Evolutionary conservation across 495 filamentous ascomycete genomes (phyloP).

Genomic region (Aspergillus egyptiacus): DNA sequence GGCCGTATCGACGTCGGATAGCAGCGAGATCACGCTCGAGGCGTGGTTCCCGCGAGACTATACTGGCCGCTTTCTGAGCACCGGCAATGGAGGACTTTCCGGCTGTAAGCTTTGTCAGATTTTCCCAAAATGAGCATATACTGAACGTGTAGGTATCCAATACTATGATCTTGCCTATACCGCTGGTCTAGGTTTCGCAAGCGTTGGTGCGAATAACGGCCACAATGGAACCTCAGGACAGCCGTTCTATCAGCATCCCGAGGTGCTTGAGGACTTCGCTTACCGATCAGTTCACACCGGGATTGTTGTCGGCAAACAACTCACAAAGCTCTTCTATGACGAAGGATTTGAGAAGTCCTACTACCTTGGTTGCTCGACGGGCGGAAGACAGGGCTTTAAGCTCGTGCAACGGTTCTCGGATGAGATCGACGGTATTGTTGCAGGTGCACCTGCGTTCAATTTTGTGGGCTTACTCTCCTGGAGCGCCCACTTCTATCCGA

Average conservation of each 20-base stretch:
- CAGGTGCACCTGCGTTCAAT: slow-evolving; percentile 49
- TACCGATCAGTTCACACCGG: slow-evolving; percentile 47
- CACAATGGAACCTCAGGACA: slow-evolving; percentile 49
- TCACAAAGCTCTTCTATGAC: slow-evolving; percentile 45
- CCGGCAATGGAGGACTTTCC: slow-evolving; percentile 52
- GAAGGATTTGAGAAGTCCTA: slow-evolving; percentile 43
- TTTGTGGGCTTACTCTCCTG: slow-evolving; percentile 49
- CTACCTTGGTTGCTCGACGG: slow-evolving; percentile 53
- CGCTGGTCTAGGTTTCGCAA: slow-evolving; percentile 46
- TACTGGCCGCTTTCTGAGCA: slow-evolving; percentile 46
- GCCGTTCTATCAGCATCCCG: slow-evolving; percentile 45
- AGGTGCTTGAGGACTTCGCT: slow-evolving; percentile 47
- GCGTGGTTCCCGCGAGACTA: slow-evolving; percentile 53
- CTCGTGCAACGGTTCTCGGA: slow-evolving; percentile 44
- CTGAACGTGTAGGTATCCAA: slow-evolving; percentile 34
- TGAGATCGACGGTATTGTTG: slow-evolving; percentile 62
- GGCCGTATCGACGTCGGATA: slow-evolving; percentile 47
- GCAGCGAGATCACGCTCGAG: slow-evolving; percentile 50
- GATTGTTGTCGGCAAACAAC: slow-evolving; percentile 45
- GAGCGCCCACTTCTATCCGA: slow-evolving; percentile 48
- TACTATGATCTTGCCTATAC: slow-evolving; percentile 42
- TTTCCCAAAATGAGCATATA: neutral
- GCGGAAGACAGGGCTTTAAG: slow-evolving; percentile 50
- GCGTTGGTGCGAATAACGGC: slow-evolving; percentile 52
- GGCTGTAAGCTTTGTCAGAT: slow-evolving; percentile 39